Evolutionary conservation across 148 eudicot species (phyloP).

Genomic region (Nepenthes mirabilis): DNA sequence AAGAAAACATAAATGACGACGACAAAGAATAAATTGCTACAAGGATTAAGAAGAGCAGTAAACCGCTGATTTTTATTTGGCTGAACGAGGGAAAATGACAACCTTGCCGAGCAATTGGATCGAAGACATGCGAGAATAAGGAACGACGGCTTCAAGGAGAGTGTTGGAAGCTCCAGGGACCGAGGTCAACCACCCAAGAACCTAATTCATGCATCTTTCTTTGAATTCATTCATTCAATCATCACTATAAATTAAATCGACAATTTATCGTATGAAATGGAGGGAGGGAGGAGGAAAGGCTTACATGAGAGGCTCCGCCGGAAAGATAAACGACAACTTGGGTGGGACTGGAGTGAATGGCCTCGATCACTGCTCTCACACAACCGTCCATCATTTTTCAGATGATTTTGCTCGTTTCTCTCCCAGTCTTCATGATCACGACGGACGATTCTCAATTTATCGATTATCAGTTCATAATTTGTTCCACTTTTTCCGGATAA

Average conservation of each 20-base stretch:
- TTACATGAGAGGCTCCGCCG: conserved; percentile 93
- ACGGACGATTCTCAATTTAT: too few species aligned
- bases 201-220: conserved; percentile 18
- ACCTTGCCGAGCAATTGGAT: conserved; percentile 90
- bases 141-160: conserved; percentile 65
- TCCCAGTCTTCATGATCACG: too few species aligned
- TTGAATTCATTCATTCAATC: not conserved
- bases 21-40: not conserved
- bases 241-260: not conserved
- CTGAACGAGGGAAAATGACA: not conserved
- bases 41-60: not conserved
- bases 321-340: conserved; percentile 72
- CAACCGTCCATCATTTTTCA: conserved; percentile 4
- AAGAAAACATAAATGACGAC: not conserved
- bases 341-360: conserved; percentile 69
- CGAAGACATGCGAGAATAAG: conserved; percentile 81
- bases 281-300: conserved; percentile 1
- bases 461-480: too few species aligned
- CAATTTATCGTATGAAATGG: not conserved
- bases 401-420: too few species aligned
- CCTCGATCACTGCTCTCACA: conserved; percentile 37
- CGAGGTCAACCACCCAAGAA: conserved; percentile 70
- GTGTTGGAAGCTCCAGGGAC: conserved; percentile 93
- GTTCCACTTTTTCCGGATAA: too few species aligned
- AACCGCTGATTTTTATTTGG: too few species aligned